phyloP scores from a whole-genome alignment of 2,329 filamentous ascomycete genomes.

The Cytospora leucostoma region DNA sequence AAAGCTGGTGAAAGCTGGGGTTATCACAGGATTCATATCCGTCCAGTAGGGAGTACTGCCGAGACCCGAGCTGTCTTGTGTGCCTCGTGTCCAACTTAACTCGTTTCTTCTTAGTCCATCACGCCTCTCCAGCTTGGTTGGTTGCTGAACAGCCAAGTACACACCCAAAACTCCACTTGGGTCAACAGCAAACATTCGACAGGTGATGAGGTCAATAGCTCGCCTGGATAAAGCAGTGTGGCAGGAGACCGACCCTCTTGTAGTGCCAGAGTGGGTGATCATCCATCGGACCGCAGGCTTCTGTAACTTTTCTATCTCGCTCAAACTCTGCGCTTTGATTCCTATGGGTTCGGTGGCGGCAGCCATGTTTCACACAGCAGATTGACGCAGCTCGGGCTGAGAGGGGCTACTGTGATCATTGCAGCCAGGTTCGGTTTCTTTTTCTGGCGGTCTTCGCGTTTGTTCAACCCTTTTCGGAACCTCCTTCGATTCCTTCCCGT shows the following conservation, averaged over 20 bases:
- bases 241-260: background rate
- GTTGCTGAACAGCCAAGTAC: background rate
- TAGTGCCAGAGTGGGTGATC: background rate
- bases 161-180: background rate
- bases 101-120: constrained; percentile 1
- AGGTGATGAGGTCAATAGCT: constrained; percentile 2
- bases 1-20: background rate
- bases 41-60: background rate
- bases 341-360: constrained; percentile 8
- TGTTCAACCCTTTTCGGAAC: background rate
- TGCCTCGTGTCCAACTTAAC: background rate
- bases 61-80: constrained; percentile 17
- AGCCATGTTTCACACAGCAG: constrained; percentile 23
- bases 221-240: background rate
- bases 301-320: background rate
- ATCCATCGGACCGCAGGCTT: too few species aligned
- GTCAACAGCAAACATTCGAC: constrained; percentile 8
- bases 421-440: background rate
- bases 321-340: background rate
- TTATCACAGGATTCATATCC: background rate
- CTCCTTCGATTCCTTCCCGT: constrained; percentile 1
- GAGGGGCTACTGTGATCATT: background rate
- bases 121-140: constrained; percentile 15
- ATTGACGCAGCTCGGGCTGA: background rate
- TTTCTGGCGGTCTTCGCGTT: background rate